A percentile compares a stretch with the other conserved stretches of the same genome.
Evolutionary conservation across 2,329 filamentous ascomycete genomes (phyloP).

Genomic region (Diplodia intermedia): DNA sequence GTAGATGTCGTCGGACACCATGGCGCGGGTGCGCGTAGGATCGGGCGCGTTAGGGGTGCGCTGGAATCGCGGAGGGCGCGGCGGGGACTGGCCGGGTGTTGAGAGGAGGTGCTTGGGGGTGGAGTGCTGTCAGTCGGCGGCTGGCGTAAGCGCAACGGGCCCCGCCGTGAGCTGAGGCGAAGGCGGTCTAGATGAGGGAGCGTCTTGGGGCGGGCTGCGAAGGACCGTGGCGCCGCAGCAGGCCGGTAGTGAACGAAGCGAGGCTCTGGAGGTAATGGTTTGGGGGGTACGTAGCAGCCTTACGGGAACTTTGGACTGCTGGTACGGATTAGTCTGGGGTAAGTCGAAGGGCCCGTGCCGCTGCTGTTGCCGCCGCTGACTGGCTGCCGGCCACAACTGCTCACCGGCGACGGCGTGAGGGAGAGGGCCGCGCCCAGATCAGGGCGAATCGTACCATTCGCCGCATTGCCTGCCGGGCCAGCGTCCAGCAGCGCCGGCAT

Average conservation of each 20-base stretch:
- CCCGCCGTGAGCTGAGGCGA: conserved; percentile 26
- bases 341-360: conserved; percentile 8
- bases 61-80: conserved; percentile 4
- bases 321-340: conserved; percentile 8
- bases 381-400: conserved; percentile 15
- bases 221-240: conserved; percentile 20
- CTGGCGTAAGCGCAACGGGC: conserved; percentile 30
- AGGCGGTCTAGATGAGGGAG: conserved; percentile 23
- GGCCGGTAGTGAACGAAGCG: conserved; percentile 21
- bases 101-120: conserved; percentile 27
- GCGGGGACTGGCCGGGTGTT: conserved; percentile 1
- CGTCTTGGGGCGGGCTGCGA: conserved; percentile 10
- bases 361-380: conserved; percentile 5
- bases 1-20: conserved; percentile 93
- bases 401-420: conserved; percentile 19
- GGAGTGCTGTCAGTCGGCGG: conserved; percentile 29
- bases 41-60: background rate
- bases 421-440: background rate
- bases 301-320: conserved; percentile 7
- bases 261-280: conserved; percentile 25
- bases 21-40: conserved; percentile 48
- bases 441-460: background rate
- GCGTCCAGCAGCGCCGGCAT: background rate
- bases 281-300: conserved; percentile 18
- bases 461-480: conserved; percentile 1